Conservation (phyloP, 2,329 filamentous ascomycete genomes). For the Epicoccum nigrum region DNA sequence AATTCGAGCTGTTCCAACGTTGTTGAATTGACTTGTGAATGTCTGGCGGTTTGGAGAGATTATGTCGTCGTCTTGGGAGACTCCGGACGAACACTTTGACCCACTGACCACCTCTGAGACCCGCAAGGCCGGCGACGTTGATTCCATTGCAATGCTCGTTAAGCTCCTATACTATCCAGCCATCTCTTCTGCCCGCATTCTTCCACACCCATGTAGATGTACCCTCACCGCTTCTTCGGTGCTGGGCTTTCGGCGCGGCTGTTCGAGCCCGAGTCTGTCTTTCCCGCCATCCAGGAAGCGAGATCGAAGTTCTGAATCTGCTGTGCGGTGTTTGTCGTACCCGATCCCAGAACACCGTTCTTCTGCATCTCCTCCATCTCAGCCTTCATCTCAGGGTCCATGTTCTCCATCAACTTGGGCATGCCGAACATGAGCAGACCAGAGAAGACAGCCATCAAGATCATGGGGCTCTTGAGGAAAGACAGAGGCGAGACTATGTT, state of each 20-base stretch:
- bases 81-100: too few relatives aligned
- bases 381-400: constrained; percentile 94
- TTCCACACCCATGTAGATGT: background rate
- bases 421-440: constrained; percentile 87
- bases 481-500: constrained; percentile 74
- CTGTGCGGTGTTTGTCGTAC: constrained; percentile 52
- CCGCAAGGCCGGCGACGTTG: background rate
- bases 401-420: constrained; percentile 94
- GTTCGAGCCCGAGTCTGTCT: constrained; percentile 37
- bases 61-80: background rate
- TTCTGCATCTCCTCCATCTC: constrained; percentile 93
- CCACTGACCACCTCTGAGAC: background rate
- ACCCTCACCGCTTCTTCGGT: constrained; percentile 30
- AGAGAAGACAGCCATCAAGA: constrained; percentile 84
- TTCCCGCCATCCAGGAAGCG: constrained; percentile 71
- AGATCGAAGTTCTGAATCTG: constrained; percentile 69
- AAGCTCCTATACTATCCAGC: constrained; percentile 1
- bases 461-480: constrained; percentile 95
- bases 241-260: constrained; percentile 37
- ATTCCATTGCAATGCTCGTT: constrained; percentile 10
- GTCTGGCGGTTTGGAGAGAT: background rate
- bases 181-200: constrained; percentile 1
- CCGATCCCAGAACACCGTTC: constrained; percentile 65
- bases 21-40: constrained; percentile 15
- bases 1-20: constrained; percentile 2